Conservation (phyloP, 495 filamentous ascomycete genomes). For the Penicillium parvum region DNA sequence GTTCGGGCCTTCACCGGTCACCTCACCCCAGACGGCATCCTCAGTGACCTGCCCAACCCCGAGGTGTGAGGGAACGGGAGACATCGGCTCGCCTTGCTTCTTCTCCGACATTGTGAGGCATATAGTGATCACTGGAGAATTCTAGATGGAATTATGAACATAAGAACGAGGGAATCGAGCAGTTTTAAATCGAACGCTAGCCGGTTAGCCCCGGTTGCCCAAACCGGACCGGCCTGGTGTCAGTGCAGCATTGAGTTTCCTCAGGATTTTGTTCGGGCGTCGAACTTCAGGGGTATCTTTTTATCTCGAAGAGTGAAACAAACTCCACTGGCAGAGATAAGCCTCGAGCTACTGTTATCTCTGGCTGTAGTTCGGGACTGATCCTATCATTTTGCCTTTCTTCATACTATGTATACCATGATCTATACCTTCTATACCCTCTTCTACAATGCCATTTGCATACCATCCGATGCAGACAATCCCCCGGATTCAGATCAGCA, state of each 20-base stretch:
- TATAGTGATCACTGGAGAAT: neutral
- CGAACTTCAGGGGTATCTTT: no score
- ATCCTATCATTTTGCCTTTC: no score
- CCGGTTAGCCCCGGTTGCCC: neutral
- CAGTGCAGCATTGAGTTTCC: no score
- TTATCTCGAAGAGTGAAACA: neutral
- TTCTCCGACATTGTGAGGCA: slow-evolving; percentile 11
- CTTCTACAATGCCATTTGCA: no score
- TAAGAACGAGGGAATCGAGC: neutral
- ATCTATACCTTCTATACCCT: no score
- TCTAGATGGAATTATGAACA: no score
- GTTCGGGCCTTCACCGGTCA: slow-evolving; percentile 16
- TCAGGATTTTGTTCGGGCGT: no score
- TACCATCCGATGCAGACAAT: neutral
- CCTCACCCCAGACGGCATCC: slow-evolving; percentile 21
- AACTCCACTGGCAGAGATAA: no score
- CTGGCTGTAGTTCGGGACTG: no score
- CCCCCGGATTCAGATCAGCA: neutral
- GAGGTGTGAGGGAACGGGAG: slow-evolving; percentile 2
- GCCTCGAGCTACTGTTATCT: no score
- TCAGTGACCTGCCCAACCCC: slow-evolving; percentile 6
- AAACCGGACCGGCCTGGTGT: no score
- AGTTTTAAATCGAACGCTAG: neutral
- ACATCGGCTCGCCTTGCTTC: slow-evolving; percentile 3
- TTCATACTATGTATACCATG: no score